Conservation (phyloP, 345 rosid species). For the Eucalyptus sideroxylon region DNA sequence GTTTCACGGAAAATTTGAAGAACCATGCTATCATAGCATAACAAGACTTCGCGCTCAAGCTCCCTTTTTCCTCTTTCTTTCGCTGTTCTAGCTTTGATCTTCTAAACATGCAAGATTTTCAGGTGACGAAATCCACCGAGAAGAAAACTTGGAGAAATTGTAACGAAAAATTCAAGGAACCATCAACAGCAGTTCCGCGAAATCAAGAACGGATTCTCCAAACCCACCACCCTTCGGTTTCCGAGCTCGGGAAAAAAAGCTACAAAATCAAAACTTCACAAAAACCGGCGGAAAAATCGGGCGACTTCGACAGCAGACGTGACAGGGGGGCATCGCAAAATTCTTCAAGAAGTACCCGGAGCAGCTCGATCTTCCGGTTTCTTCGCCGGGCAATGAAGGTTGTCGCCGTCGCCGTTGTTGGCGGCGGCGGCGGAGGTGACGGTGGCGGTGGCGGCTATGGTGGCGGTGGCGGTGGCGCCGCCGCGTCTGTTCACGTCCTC, state of each 20-base stretch:
- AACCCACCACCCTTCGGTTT: not conserved
- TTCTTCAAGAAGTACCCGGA: not conserved
- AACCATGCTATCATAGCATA: not conserved
- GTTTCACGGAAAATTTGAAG: not conserved
- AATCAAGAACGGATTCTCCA: not conserved
- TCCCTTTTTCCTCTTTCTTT: not conserved
- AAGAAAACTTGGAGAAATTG: not conserved
- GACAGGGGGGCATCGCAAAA: not conserved
- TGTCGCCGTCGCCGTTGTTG: not conserved
- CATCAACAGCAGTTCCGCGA: not conserved
- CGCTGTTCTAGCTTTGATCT: not conserved
- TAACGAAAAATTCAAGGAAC: not conserved
- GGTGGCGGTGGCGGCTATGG: not conserved
- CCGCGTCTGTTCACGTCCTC: not conserved
- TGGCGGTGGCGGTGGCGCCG: not conserved
- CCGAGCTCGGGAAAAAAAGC: not conserved
- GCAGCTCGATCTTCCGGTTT: conserved; percentile 15
- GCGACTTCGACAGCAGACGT: not conserved
- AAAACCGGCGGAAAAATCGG: not conserved
- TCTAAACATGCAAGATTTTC: not conserved
- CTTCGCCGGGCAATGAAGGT: conserved; percentile 20
- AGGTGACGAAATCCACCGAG: not conserved
- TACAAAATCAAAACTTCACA: not conserved
- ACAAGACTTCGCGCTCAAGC: not conserved
- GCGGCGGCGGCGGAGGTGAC: not conserved